Base-by-base conservation (phyloP, 768 basidiomycete species). In the Gelatoporia subvermispora region DNA sequence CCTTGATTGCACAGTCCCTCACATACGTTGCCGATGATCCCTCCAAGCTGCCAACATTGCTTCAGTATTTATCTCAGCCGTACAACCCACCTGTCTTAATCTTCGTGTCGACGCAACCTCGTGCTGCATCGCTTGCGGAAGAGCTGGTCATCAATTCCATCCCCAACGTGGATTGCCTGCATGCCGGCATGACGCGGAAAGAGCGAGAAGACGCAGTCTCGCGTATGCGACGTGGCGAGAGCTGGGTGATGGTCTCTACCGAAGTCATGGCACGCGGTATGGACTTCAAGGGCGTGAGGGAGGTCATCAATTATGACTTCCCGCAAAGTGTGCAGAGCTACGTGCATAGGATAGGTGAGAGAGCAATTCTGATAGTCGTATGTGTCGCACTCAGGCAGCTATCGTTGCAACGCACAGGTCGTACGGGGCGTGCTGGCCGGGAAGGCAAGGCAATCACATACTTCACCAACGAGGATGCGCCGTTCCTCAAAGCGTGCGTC, bases 201-300 rank as follows among this genome's bases (percentile, higher is more conserved):
- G 89, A 93, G 65, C 78, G 96, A 47, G 91, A 94, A 58, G 83
- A 93, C 59, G 82, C 88, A 16, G 76, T 96, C 9, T 72, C 75
- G 35, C 79, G 86, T 28, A 95, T 99, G 85, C 83, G 90, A 22
- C 76, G 75, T 58, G 96, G 94, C 0, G 81, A 90, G 62, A 87
- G 90, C 51, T 98, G 96, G 96, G 81, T 94, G 28, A 81, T 98
- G 79, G 79, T 99, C 40, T 90, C 86, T 55, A 99, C 96, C 20
- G 96, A 99, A 65, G 89, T 98, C 43, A 89, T 98, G 90, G 93
- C 92, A 20, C 79, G 96, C 57, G 96, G 96, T 3, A 93, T 99
- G 86, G 96, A 98, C 63, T 98, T 99, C 73, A 88, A 86, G 65
- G 93, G 94, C 9, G 82, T 95, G 44, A 75, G 84, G 50, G 89